phyloP scores from a whole-genome alignment of 495 filamentous ascomycete genomes.

The Daldinia loculata region DNA sequence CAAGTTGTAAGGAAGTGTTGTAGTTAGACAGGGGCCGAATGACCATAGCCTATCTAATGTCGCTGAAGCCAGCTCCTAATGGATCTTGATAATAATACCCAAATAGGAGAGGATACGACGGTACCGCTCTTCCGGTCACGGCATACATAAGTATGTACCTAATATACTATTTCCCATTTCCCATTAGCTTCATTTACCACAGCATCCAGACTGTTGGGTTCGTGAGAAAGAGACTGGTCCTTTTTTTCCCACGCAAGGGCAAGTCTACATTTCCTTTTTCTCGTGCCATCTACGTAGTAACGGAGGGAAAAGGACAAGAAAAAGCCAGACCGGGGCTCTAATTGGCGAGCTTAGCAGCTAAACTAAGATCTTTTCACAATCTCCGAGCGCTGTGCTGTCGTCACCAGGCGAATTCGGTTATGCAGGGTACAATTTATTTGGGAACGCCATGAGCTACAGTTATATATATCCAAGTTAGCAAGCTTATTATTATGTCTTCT shows the following conservation, averaged over 20 bases:
- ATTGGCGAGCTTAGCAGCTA: conserved; percentile 11
- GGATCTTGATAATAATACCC: background rate
- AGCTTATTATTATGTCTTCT: conserved; percentile 2
- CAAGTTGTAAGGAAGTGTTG: background rate
- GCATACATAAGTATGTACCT: background rate
- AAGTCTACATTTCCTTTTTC: background rate
- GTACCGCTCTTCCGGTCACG: conserved; percentile 1
- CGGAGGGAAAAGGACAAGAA: background rate
- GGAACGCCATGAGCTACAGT: conserved; percentile 9
- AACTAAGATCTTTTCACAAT: conserved; percentile 18
- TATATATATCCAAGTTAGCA: background rate
- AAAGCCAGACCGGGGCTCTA: background rate
- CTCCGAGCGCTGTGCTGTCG: conserved; percentile 23
- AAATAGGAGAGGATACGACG: conserved; percentile 1
- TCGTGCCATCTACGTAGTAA: background rate
- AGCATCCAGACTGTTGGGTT: background rate
- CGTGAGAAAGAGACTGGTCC: background rate
- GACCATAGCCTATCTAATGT: background rate
- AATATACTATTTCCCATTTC: background rate
- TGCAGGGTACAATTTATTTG: conserved; percentile 28
- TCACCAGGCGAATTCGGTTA: conserved; percentile 31
- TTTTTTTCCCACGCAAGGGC: conserved; percentile 16
- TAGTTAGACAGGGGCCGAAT: background rate
- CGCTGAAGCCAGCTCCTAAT: background rate
- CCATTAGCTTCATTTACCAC: conserved; percentile 4